Evolutionary conservation across 2,329 filamentous ascomycete species (phyloP), one percentile per base, ranked within the genome.

Genomic region (Ilyonectria sp.): DNA sequence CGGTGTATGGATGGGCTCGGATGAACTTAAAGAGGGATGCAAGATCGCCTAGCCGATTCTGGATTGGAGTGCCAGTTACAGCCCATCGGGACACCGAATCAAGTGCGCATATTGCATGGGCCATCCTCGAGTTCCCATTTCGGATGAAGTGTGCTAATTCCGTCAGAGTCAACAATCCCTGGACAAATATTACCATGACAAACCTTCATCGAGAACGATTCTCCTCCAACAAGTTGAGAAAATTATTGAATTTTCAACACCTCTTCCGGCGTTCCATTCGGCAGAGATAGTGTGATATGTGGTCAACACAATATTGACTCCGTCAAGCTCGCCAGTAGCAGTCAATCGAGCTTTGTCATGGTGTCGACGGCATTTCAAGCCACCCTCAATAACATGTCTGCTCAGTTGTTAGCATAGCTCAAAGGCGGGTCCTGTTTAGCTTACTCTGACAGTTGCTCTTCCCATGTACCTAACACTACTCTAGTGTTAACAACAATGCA

Each of bases 51-150:
- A 85, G 75, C 0, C 75, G 75, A 53, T 87, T 87, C 50, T 87
- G 85, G 1, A 87, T 82, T 0, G 85, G 85, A 0, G 85, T 87
- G 0, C 85, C 85, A 0, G 83, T 86, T 0, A 87, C 79, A 1
- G 81, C 82, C 85, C 85, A 87, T 6, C 85, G 79, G 2, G 74
- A 75, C 17, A 69, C 67, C 0, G 81, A 75, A 0, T 81, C 67
- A 0, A 87, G 74, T 2, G 75, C 75, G 35, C 79, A 84, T 0
- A 82, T 72, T 1, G 83, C 82, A 57, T 21, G 74, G 4, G 71
- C 64, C 60, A 72, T 74, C 4, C 29, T 55, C 4, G 69, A 71
- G 40, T 58, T 67, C 2, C 13, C 9, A 2, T 74, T 74, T 2
- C 72, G 64, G 9, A 74, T 73, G 1, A 72, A 37, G 11, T 74